Evolutionary conservation across 495 filamentous ascomycete genomes (phyloP).

Genomic region (Xeromyces bisporus): DNA sequence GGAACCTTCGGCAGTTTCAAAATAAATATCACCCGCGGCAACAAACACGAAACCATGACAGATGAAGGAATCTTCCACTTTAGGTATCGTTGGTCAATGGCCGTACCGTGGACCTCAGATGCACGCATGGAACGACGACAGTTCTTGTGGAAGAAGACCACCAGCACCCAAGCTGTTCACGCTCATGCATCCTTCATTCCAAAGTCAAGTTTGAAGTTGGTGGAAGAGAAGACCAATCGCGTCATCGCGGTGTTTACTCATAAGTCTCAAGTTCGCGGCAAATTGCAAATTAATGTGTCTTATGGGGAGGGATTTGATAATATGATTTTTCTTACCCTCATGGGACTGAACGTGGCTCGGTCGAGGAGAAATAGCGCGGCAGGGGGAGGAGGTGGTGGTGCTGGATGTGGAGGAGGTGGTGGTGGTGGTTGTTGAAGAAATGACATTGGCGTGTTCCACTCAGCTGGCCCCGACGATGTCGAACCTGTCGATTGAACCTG

Average conservation of each 20-base stretch:
- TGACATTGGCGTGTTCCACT: too few relatives aligned
- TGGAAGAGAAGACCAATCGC: not conserved
- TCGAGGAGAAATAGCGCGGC: not conserved
- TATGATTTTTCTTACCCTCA: slow-evolving; percentile 1
- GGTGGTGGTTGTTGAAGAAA: too few relatives aligned
- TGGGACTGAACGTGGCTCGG: slow-evolving; percentile 1
- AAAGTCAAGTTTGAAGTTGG: slow-evolving; percentile 2
- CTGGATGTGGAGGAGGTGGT: not conserved
- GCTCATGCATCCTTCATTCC: not conserved
- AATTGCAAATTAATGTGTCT: slow-evolving; percentile 4
- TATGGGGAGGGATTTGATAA: slow-evolving; percentile 3
- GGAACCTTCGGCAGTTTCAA: not conserved
- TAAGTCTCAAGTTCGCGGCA: not conserved
- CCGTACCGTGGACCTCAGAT: not conserved
- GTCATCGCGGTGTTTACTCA: slow-evolving; percentile 1
- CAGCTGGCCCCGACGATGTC: too few relatives aligned
- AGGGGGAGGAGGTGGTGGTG: not conserved
- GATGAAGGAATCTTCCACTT: not conserved
- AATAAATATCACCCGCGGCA: not conserved
- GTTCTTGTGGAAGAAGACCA: slow-evolving; percentile 3
- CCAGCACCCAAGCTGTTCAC: not conserved
- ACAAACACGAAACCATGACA: not conserved
- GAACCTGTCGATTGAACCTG: too few relatives aligned
- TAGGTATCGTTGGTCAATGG: not conserved
- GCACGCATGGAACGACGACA: not conserved